Evolutionary conservation across 2,329 filamentous ascomycete species (phyloP), one percentile per base, ranked within the genome.

Genomic region (Hymenoscyphus fraxineus): DNA sequence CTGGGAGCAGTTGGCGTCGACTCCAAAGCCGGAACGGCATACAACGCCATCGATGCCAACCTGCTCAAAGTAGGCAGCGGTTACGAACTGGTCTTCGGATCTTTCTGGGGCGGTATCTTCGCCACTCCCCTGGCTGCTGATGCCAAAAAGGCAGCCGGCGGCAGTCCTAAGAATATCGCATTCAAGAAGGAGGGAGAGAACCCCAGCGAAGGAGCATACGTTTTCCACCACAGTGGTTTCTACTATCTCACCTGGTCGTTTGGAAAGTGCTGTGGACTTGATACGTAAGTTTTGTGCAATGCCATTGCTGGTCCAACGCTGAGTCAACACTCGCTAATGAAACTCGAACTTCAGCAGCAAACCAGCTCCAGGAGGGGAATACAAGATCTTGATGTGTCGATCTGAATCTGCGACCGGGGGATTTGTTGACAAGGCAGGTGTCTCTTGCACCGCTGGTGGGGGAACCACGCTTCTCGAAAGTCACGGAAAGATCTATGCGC

Each of bases 51-150:
- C 70, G 89, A 88, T 70, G 75, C 78, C 2, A 85, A 83, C 67
- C 73, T 87, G 2, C 74, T 86, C 65, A 71, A 77, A 12, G 78
- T 75, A 2, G 77, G 76, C 41, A 76, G 74, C 9, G 74, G 65
- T 2, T 82, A 81, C 68, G 80, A 81, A 64, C 76, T 88, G 73
- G 85, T 80, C 65, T 91, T 90, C 67, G 88, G 88, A 31, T 88
- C 85, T 13, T 91, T 89, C 80, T 92, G 87, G 87, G 75, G 77
- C 6, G 83, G 87, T 71, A 80, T 91, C 65, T 88, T 85, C 77
- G 84, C 86, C 71, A 84, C 85, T 0, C 72, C 78, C 41, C 81
- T 90, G 74, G 72, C 69, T 41, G 72, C 73, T 39, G 69, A 73
- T 1, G 72, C 74, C 7, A 76, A 73, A 12, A 74, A 72, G 27